phyloP scores from a whole-genome alignment of 2,329 filamentous ascomycete species.

The Penicillium sp. region DNA sequence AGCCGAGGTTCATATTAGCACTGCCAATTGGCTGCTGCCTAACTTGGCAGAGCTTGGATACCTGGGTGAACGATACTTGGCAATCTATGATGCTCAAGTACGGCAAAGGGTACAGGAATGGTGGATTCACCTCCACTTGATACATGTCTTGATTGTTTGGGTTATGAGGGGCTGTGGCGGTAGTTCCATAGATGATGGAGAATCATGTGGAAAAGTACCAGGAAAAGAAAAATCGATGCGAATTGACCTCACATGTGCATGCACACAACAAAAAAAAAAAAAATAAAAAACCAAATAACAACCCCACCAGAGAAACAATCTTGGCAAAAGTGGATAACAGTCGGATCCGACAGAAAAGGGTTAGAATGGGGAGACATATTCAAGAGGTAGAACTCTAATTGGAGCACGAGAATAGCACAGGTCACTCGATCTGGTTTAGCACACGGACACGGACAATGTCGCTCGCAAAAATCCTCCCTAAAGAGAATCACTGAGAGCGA shows the following conservation, averaged over 20 bases:
- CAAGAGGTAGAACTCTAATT: not conserved
- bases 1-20: conserved; percentile 11
- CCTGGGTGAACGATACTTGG: conserved; percentile 5
- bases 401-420: not conserved
- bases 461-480: not conserved
- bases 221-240: not conserved
- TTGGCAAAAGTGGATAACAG: not conserved
- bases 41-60: conserved; percentile 10
- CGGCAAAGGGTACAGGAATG: not conserved
- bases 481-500: conserved; percentile 3
- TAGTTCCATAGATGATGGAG: not conserved
- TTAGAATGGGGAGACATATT: not conserved
- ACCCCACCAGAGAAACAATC: not conserved
- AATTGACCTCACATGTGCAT: no score
- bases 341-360: conserved; percentile 6
- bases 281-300: not conserved
- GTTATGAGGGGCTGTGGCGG: not conserved
- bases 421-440: conserved; percentile 7
- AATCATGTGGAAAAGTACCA: not conserved
- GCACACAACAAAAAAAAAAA: not conserved
- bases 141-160: not conserved
- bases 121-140: not conserved
- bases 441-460: not conserved
- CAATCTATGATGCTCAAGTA: not conserved
- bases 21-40: conserved; percentile 14